A percentile compares a stretch with the other conserved stretches of the same genome.
phyloP scores from a whole-genome alignment of 345 rosid genomes.

The Acer campestre region DNA sequence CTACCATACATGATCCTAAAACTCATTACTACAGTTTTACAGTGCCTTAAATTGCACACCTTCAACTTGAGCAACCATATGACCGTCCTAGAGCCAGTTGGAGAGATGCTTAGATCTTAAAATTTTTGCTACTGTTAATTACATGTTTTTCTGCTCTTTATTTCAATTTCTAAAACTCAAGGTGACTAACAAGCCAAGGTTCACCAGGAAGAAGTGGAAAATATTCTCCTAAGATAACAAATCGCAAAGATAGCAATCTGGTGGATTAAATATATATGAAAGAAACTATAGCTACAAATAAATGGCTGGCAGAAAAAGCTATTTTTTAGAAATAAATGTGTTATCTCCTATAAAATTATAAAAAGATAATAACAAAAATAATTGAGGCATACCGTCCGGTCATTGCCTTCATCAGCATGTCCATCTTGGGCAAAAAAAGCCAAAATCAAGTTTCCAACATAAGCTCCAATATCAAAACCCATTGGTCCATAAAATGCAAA shows the following conservation, averaged over 20 bases:
- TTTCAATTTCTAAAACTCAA: background rate
- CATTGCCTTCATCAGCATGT: slow-evolving; percentile 62
- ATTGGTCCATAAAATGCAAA: slow-evolving; percentile 91
- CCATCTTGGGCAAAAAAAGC: slow-evolving; percentile 96
- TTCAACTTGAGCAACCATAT: background rate
- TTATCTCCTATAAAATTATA: background rate
- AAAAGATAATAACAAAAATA: background rate
- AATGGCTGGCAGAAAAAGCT: background rate
- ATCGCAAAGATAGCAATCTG: background rate
- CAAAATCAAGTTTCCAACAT: slow-evolving; percentile 80
- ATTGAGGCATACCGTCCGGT: slow-evolving; percentile 55
- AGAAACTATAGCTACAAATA: background rate
- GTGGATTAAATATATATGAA: background rate
- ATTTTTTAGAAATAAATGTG: background rate
- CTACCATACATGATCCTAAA: background rate
- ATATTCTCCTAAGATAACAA: background rate
- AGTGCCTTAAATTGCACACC: background rate
- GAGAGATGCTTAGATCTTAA: background rate
- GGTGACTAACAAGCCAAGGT: background rate
- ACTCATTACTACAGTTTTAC: background rate
- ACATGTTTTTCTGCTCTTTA: too few relatives aligned
- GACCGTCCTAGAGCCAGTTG: background rate
- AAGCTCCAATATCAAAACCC: slow-evolving; percentile 96
- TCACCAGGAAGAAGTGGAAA: background rate
- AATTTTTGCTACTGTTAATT: too few relatives aligned